Base-by-base conservation (phyloP, 2,329 filamentous ascomycete genomes). In the Mycosphaerella sp. region DNA sequence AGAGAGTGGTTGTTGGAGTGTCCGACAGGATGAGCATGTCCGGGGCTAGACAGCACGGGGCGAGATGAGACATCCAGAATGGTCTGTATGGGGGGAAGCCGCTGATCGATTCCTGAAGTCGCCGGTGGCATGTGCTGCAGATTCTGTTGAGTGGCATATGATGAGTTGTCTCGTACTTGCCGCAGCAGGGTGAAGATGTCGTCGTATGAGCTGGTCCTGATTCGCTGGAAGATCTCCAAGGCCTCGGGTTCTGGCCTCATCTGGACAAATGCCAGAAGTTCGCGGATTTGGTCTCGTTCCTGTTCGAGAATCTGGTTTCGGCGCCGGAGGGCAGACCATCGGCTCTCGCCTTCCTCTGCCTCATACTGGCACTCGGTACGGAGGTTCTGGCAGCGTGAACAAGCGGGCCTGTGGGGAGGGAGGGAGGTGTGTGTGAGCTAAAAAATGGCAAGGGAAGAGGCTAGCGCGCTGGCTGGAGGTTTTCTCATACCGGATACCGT, bases 301-400 rank as follows among this genome's bases (percentile, higher is more conserved):
- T 56, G 54, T 48, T 67, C 62, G 13, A 67, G 57, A 7, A 61
- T 51, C 25, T 62, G 59, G 45, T 63, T 67, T 18, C 62, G 61
- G 17, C 64, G 63, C 27, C 61, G 59, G 8, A 66, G 53, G 10
- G 64, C 64, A 3, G 64, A 65, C 64, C 63, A 66, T 14, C 64
- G 60, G 45, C 63, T 66, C 37, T 67, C 64, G 49, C 64, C 64
- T 48, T 64, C 64, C 44, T 67, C 63, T 17, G 64, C 64, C 44
- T 67, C 61, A 47, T 66, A 67, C 13, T 54, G 50, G 46, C 64
- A 67, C 2, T 62, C 59, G n/a, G 64, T 67, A 10, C 54, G 55
- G 3, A 65, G 48, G 28, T 59, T 58, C 35, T 59, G 58, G 39
- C 64, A 67, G 18, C 64, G 57, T 12, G 63, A 56, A 43, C 64